phyloP scores from a whole-genome alignment of 441 rosid genomes.

The Adansonia grandidieri region DNA sequence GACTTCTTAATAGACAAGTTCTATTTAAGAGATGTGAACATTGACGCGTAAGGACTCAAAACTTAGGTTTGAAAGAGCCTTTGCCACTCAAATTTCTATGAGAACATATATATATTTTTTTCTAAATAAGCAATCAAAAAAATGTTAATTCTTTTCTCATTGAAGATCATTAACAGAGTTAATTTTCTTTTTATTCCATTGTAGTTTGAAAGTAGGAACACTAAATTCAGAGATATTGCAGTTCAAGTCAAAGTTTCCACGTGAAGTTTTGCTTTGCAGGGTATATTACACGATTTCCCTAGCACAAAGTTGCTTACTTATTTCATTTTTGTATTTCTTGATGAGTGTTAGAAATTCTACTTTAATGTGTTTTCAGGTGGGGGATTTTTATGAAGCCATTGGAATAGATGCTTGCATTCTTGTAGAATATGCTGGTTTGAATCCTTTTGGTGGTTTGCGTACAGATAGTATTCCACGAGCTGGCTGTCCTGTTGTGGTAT shows the following conservation, averaged over 20 bases:
- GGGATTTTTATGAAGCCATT: slow-evolving; percentile 95
- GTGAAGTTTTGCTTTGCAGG: slow-evolving; percentile 95
- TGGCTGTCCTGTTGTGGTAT: slow-evolving; percentile 98
- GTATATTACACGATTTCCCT: slow-evolving; percentile 48
- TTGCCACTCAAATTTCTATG: background rate
- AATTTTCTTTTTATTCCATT: slow-evolving; percentile 22
- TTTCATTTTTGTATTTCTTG: slow-evolving; percentile 12
- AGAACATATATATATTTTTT: background rate
- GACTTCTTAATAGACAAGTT: slow-evolving; percentile 1
- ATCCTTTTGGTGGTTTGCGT: slow-evolving; percentile 97
- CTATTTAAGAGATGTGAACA: background rate
- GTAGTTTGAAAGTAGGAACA: slow-evolving; percentile 90
- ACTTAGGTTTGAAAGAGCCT: slow-evolving; percentile 1
- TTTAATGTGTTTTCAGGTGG: slow-evolving; percentile 60
- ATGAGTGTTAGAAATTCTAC: slow-evolving; percentile 19
- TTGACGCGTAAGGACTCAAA: background rate
- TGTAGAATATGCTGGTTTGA: slow-evolving; percentile 95
- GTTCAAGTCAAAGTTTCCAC: slow-evolving; percentile 93
- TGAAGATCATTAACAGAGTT: background rate
- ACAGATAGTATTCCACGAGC: slow-evolving; percentile 91
- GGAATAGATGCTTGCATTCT: slow-evolving; percentile 98
- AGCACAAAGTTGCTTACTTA: slow-evolving; percentile 10
- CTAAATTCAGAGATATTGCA: slow-evolving; percentile 91
- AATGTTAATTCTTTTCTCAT: background rate
- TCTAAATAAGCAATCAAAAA: background rate